Percentiles rank a stretch among this genome's conserved stretches.
phyloP scores from a whole-genome alignment of 495 filamentous ascomycete genomes.

The Aspergillus ostianus region DNA sequence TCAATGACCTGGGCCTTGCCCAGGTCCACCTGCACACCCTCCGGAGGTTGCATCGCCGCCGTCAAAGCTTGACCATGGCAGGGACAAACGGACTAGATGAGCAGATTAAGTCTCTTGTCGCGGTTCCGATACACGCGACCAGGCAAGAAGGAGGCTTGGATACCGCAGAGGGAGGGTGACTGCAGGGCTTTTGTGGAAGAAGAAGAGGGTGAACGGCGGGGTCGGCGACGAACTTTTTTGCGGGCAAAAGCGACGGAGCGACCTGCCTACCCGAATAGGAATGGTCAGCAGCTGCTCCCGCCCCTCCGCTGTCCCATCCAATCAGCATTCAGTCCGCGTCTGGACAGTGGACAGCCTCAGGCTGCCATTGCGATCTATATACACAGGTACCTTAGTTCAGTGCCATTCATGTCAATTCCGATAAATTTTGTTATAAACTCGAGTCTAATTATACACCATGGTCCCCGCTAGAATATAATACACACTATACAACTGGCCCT shows the following conservation, averaged over 20 bases:
- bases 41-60: slow-evolving; percentile 47
- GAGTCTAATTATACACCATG: background rate
- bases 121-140: background rate
- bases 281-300: slow-evolving; percentile 12
- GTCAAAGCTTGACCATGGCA: slow-evolving; percentile 45
- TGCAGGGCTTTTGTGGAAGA: background rate
- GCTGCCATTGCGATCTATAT: background rate
- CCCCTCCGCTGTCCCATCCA: slow-evolving; percentile 19
- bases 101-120: background rate
- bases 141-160: background rate
- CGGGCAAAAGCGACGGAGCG: slow-evolving; percentile 8
- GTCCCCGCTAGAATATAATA: slow-evolving; percentile 6
- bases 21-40: slow-evolving; percentile 50
- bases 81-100: background rate
- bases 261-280: too few relatives aligned
- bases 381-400: too few relatives aligned
- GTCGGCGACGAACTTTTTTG: slow-evolving; percentile 33
- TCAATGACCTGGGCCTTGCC: slow-evolving; percentile 89
- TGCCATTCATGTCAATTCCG: background rate
- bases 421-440: background rate
- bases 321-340: slow-evolving; percentile 13
- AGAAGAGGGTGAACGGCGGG: slow-evolving; percentile 26
- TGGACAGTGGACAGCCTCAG: background rate
- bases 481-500: slow-evolving; percentile 10
- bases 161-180: background rate